These are phyloP conservation scores for Eucalyptus cladocalyx DNA, from an alignment of 345 rosid species.

Conservation along the genomic window DNA sequence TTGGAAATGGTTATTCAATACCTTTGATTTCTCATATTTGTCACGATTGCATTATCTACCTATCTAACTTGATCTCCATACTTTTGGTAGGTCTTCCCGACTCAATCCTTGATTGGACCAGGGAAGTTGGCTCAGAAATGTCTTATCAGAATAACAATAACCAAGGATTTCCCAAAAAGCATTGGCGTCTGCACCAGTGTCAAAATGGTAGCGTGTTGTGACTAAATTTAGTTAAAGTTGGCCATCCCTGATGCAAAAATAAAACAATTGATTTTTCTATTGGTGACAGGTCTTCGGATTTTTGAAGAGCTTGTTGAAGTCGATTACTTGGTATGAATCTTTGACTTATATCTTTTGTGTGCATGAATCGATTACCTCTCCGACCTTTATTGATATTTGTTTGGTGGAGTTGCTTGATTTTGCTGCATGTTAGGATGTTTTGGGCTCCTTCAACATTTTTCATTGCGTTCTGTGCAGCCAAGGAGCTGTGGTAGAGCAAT, in stretches of 20 bases:
- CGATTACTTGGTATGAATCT: slow-evolving; percentile 80
- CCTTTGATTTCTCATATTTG: background rate
- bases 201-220: slow-evolving; percentile 56
- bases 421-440: background rate
- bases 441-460: background rate
- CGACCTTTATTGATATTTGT: background rate
- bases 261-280: background rate
- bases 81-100: slow-evolving; percentile 72
- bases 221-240: background rate
- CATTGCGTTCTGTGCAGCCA: slow-evolving; percentile 39
- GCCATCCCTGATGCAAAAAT: background rate
- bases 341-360: background rate
- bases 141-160: slow-evolving; percentile 58
- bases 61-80: background rate
- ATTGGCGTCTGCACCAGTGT: slow-evolving; percentile 99
- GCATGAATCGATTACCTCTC: background rate
- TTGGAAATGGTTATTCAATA: slow-evolving; percentile 70
- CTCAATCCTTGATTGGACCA: slow-evolving; percentile 82
- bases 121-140: slow-evolving; percentile 59
- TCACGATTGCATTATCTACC: background rate
- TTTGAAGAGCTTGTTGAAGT: slow-evolving; percentile 99
- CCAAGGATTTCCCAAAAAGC: slow-evolving; percentile 91
- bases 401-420: background rate
- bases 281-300: slow-evolving; percentile 79
- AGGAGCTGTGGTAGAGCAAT: slow-evolving; percentile 99